Evolutionary conservation across 768 basidiomycete genomes (phyloP).

Genomic region (Lentinula detonsa): DNA sequence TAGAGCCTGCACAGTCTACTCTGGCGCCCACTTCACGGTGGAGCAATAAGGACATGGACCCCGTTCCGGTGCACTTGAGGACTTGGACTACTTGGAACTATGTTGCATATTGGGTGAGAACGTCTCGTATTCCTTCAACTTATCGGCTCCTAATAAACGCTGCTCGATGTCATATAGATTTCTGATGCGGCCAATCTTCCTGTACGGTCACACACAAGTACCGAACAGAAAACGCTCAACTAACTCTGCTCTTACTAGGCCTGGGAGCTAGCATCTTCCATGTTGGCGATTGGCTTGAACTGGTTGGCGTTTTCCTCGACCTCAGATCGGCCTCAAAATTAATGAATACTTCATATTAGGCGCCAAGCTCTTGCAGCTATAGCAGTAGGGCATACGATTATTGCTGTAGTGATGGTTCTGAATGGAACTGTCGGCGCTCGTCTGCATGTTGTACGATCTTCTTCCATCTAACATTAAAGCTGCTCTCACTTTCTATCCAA

Average conservation of each 20-base stretch:
- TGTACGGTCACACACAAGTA: background rate
- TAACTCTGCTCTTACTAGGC: constrained; percentile 12
- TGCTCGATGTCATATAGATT: constrained; percentile 13
- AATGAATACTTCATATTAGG: constrained; percentile 25
- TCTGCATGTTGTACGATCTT: constrained; percentile 45
- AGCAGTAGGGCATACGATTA: constrained; percentile 66
- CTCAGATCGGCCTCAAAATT: background rate
- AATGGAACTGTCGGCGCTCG: constrained; percentile 78
- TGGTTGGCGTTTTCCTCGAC: constrained; percentile 35
- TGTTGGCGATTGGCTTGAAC: constrained; percentile 69
- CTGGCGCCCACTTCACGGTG: constrained; percentile 56
- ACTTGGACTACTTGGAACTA: constrained; percentile 71
- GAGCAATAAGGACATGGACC: constrained; percentile 77
- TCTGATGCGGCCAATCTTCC: constrained; percentile 40
- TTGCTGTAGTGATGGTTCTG: constrained; percentile 65
- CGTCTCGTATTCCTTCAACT: constrained; percentile 11
- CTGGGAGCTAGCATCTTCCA: constrained; percentile 67
- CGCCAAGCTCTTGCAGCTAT: constrained; percentile 65
- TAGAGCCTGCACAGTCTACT: constrained; percentile 45
- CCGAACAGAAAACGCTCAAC: constrained; percentile 14
- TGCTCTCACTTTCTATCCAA: background rate
- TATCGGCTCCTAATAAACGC: constrained; percentile 18
- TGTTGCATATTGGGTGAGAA: constrained; percentile 45
- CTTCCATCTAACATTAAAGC: constrained; percentile 15
- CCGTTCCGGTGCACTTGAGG: constrained; percentile 51